Conservation (phyloP, 352 stramenopile species). For the Phytophthora chlamydospora region DNA sequence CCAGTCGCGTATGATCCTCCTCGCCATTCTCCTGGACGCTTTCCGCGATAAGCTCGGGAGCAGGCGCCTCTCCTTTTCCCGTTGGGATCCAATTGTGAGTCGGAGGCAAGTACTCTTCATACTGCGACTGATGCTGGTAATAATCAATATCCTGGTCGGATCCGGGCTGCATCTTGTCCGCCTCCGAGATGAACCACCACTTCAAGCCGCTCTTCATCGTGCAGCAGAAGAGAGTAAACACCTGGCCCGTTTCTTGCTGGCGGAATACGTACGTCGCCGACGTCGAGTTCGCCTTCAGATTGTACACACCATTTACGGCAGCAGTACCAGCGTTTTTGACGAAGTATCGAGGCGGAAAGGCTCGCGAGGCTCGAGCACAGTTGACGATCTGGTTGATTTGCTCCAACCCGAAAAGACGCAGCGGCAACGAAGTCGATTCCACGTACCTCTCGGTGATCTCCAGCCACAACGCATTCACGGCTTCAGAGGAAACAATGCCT, state of each 20-base stretch:
- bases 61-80: slow-evolving; percentile 69
- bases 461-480: slow-evolving; percentile 83
- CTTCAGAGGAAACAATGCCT: slow-evolving; percentile 48
- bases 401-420: slow-evolving; percentile 95
- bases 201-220: slow-evolving; percentile 98
- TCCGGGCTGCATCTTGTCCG: slow-evolving; percentile 96
- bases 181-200: slow-evolving; percentile 99
- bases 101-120: slow-evolving; percentile 94
- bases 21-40: slow-evolving; percentile 60
- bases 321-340: slow-evolving; percentile 91
- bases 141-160: slow-evolving; percentile 99
- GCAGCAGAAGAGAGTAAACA: slow-evolving; percentile 97
- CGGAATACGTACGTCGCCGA: slow-evolving; percentile 80
- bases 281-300: slow-evolving; percentile 72
- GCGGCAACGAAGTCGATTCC: slow-evolving; percentile 90
- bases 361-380: slow-evolving; percentile 74
- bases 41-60: slow-evolving; percentile 76
- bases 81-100: slow-evolving; percentile 89
- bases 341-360: slow-evolving; percentile 89
- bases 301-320: slow-evolving; percentile 94
- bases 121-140: slow-evolving; percentile 97
- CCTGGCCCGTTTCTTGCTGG: slow-evolving; percentile 70
- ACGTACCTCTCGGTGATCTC: slow-evolving; percentile 87
- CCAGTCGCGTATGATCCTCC: slow-evolving; percentile 59
- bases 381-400: slow-evolving; percentile 94